These are phyloP conservation scores for Cladosporium velox DNA, from an alignment of 2,329 filamentous ascomycete genomes.

Conservation along the genomic window DNA sequence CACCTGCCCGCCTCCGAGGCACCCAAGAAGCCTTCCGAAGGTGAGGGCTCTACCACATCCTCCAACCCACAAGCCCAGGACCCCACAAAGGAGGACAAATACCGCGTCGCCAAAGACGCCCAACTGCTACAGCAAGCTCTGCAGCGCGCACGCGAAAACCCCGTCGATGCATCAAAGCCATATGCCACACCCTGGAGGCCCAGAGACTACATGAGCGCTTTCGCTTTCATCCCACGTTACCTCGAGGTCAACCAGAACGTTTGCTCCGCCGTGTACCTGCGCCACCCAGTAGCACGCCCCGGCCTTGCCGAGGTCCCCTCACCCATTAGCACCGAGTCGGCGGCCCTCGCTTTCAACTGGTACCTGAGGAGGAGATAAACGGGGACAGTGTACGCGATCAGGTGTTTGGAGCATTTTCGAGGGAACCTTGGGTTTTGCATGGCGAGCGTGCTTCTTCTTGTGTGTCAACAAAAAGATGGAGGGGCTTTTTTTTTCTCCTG, in stretches of 20 bases:
- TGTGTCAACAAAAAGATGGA: neutral
- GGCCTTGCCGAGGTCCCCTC: constrained; percentile 75
- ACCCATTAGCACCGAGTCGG: constrained; percentile 70
- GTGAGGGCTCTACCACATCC: constrained; percentile 22
- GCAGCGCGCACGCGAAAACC: constrained; percentile 69
- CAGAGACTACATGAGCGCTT: constrained; percentile 81
- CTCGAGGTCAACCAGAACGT: constrained; percentile 98
- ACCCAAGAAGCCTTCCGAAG: constrained; percentile 29
- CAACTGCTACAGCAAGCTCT: constrained; percentile 59
- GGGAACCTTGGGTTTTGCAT: neutral
- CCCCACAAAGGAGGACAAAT: constrained; percentile 47
- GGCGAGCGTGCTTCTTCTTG: constrained; percentile 6
- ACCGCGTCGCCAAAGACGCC: constrained; percentile 59
- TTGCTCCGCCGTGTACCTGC: constrained; percentile 90
- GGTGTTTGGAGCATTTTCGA: constrained; percentile 9
- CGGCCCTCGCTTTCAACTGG: constrained; percentile 88
- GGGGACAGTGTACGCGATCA: neutral
- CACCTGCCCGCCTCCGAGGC: constrained; percentile 23
- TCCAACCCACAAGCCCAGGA: constrained; percentile 31
- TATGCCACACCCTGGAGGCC: constrained; percentile 92
- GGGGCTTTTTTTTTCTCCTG: neutral
- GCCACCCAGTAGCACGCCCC: constrained; percentile 86
- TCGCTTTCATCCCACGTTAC: constrained; percentile 93
- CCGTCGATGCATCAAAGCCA: constrained; percentile 73
- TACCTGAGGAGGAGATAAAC: constrained; percentile 77